These are phyloP conservation scores for Cadophora sp. DNA, from an alignment of 2,329 filamentous ascomycete species.

Conservation along the genomic window DNA sequence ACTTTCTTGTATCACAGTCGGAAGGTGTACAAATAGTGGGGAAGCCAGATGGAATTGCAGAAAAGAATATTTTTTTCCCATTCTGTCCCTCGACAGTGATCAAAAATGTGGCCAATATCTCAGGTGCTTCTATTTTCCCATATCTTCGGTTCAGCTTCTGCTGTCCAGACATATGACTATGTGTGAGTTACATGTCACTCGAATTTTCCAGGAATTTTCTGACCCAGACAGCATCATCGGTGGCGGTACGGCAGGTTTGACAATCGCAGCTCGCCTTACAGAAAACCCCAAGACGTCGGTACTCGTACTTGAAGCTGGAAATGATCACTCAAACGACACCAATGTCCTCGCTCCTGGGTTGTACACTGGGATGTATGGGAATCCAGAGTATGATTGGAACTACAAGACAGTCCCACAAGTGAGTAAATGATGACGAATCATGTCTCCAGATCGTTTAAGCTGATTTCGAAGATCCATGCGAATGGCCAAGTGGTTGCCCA, in stretches of 20 bases:
- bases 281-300: slow-evolving; percentile 9
- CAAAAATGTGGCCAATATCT: not conserved
- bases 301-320: slow-evolving; percentile 20
- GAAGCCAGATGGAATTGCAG: not conserved
- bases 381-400: not conserved
- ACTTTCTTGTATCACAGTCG: not conserved
- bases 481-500: slow-evolving; percentile 9
- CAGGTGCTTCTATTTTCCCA: not conserved
- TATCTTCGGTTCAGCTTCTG: not conserved
- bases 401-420: not conserved
- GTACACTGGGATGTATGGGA: not conserved
- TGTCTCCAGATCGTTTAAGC: not conserved
- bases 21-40: not conserved
- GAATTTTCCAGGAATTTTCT: not conserved
- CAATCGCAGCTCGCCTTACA: slow-evolving; percentile 1
- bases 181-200: not conserved
- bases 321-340: slow-evolving; percentile 23
- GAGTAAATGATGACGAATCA: not conserved
- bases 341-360: slow-evolving; percentile 16
- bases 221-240: not conserved
- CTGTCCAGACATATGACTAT: not conserved
- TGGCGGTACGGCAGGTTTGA: slow-evolving; percentile 13
- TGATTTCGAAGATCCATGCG: not conserved
- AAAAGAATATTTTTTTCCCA: not conserved
- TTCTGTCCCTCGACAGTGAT: not conserved